Evolutionary conservation across 441 rosid species (phyloP), one percentile per base, ranked within the genome.

Genomic region (Geranium incanum): DNA sequence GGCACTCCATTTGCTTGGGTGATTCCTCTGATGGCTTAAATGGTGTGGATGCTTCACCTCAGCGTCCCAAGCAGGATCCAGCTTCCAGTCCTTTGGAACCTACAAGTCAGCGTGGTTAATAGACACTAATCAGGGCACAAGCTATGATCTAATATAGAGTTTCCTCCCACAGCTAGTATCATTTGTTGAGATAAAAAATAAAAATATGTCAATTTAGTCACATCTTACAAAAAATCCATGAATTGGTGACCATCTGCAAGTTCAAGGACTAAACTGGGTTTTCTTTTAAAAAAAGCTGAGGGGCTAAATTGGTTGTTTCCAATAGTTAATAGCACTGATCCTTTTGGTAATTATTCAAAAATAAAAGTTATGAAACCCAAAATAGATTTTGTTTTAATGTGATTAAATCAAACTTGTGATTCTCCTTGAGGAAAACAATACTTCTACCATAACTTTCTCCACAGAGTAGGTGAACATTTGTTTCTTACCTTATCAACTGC

Each of bases 71-170:
- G 82, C 82, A 36, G 90, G 84, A 86, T 95, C 98, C 70, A 92
- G 78, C 78, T 89, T 87, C 99, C 99, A 95, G 68, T 90, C 94
- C 85, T 92, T 92, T 28, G 99, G 99, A n/a, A 90, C 95, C 99
- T 95, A 87, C 74, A 71, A 13, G 63, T 57, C 57, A 69, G n/a
- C 66, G 38, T 36, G 64, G 62, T 76, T n/a, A 52, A n/a, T 52
- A 52, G 16, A 15, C 18, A 45, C 55, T 9, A 45, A 9, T 45
- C 13, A 45, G 55, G 55, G 55, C 55, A 4, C 55, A 45, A 45
- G 15, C 55, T 45, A 12, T 2, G 13, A 45, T 9, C 55, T 45
- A 45, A 45, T 45, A 28, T 28, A 28, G 55, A 45, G 55, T 9
- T 45, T 45, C 11, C 55, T 45, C 11, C 11, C 55, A 9, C 55